Evolutionary conservation across 2,329 filamentous ascomycete genomes (phyloP).

Genomic region (Pseudocercospora crystallina): DNA sequence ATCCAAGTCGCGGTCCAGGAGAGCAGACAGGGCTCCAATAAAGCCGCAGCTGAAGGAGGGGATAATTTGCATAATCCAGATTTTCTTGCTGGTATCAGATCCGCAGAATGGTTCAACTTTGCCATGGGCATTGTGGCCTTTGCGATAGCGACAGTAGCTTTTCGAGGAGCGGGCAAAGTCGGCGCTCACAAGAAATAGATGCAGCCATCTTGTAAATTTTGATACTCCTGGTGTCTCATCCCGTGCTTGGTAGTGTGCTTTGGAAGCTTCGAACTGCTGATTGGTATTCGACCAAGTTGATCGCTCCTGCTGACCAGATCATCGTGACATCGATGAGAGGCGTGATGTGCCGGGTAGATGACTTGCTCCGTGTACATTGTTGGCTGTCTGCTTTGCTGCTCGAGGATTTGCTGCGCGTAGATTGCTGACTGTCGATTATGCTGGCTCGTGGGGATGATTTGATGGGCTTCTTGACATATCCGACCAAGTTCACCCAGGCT

Average conservation of each 20-base stretch:
- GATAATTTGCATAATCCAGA: constrained; percentile 28
- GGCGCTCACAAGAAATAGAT: constrained; percentile 25
- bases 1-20: constrained; percentile 60
- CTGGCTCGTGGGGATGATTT: not conserved
- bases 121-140: constrained; percentile 38
- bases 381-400: too few relatives aligned
- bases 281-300: constrained; percentile 73
- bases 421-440: not conserved
- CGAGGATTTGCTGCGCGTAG: not conserved
- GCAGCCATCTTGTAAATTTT: too few relatives aligned
- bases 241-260: not conserved
- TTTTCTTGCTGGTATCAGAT: constrained; percentile 40
- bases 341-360: not conserved
- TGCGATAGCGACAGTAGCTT: constrained; percentile 34
- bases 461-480: constrained; percentile 55
- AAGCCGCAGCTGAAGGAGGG: constrained; percentile 27
- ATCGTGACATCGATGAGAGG: constrained; percentile 68
- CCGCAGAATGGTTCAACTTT: constrained; percentile 43
- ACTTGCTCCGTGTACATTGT: not conserved
- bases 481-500: constrained; percentile 87
- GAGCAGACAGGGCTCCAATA: constrained; percentile 35
- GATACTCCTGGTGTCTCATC: too few relatives aligned
- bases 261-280: constrained; percentile 45
- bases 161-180: constrained; percentile 32
- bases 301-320: constrained; percentile 72